A percentile compares a stretch with the other conserved stretches of the same genome.
Conservation (phyloP, 306 rosid genomes). For the Astragalus glycyphyllos region DNA sequence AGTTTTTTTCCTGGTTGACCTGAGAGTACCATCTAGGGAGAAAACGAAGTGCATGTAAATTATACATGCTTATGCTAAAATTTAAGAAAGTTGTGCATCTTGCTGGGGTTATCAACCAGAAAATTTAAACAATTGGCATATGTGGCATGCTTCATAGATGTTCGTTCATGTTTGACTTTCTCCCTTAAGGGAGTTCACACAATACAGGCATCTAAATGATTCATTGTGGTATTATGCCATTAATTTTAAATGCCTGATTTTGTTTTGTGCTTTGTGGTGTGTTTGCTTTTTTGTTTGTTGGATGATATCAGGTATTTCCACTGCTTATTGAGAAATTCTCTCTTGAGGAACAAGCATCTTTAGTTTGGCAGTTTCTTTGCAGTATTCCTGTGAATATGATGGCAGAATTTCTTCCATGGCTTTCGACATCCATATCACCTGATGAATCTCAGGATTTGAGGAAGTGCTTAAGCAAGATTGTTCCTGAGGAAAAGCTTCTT, state of each 20-base stretch:
- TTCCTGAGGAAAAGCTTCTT: slow-evolving; percentile 96
- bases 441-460: slow-evolving; percentile 81
- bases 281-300: slow-evolving; percentile 33
- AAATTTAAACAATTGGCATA: slow-evolving; percentile 19
- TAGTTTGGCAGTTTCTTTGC: slow-evolving; percentile 98
- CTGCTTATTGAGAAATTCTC: slow-evolving; percentile 92
- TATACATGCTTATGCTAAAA: slow-evolving; percentile 4
- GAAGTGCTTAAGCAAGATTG: slow-evolving; percentile 76
- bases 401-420: slow-evolving; percentile 97
- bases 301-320: slow-evolving; percentile 81
- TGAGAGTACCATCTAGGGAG: slow-evolving; percentile 33
- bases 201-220: slow-evolving; percentile 23
- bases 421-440: slow-evolving; percentile 77
- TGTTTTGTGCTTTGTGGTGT: not conserved
- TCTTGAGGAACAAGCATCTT: slow-evolving; percentile 86
- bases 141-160: slow-evolving; percentile 25
- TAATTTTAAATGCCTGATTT: slow-evolving; percentile 26
- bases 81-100: slow-evolving; percentile 32
- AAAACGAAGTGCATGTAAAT: slow-evolving; percentile 14
- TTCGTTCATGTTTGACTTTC: slow-evolving; percentile 26
- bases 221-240: slow-evolving; percentile 3
- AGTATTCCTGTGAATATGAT: slow-evolving; percentile 98
- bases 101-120: slow-evolving; percentile 26
- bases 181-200: not conserved
- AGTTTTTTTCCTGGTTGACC: not conserved